Evolutionary conservation across 345 rosid species (phyloP), one percentile per base, ranked within the genome.

Genomic region (Balakata baccata): DNA sequence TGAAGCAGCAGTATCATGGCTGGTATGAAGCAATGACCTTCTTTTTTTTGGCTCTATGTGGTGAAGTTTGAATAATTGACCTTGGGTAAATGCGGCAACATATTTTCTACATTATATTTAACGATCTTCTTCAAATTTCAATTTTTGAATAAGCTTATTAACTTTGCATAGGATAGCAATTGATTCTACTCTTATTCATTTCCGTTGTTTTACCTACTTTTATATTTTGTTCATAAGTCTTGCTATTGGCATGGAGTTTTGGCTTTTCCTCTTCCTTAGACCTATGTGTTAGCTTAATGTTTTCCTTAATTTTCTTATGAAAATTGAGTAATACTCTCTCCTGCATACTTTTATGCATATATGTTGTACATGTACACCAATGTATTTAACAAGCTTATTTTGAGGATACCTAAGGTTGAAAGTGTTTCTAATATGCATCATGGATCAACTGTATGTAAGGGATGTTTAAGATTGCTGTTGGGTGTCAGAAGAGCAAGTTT

Each of bases 1-100:
- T 84, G 99, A 91, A 82, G 85, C 98, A 77, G 96, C 94, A 66
- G 87, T 93, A 62, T 70, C 78, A 49, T 96, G 99, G 99, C 91
- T 93, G 96, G 98, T 94, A 90, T 75, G 68, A 70, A 56, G 68
- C 47, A 8, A 51, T 67, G 43, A 39, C 68, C 25, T 69, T 64
- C 71, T 16, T 37, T 14, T 20, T 64, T 56, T 58, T 74, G 22
- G n/a, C 63, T 45, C 74, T 47, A 49, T 22, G 3, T 63, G 20
- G 34, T 2, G 34, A 29, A 29, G 34, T 29, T 29, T 29, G 34
- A 2, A 29, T 29, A 1, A 29, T 29, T 29, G 34, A 29, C 34
- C 34, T 29, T 29, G 34, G 34, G 34, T 2, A 29, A 29, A 29
- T 1, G 34, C 34, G 2, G 34, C 34, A 29, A 29, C 34, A 29